phyloP scores from a whole-genome alignment of 2,329 filamentous ascomycete genomes.

The Aspergillus sp. region DNA sequence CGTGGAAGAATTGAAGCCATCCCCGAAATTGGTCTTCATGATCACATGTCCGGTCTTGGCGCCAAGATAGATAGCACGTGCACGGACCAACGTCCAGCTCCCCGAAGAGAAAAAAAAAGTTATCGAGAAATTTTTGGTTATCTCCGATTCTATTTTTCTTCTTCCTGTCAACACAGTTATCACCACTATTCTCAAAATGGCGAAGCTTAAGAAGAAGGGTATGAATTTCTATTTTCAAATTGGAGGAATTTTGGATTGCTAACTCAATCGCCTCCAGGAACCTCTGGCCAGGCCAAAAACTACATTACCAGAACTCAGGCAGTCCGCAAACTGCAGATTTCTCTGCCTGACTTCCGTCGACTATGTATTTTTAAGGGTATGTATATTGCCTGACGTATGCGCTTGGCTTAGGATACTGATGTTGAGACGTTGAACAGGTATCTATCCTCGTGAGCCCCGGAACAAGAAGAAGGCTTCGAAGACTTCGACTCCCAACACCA shows the following conservation, averaged over 20 bases:
- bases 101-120: conserved; percentile 26
- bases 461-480: conserved; percentile 97
- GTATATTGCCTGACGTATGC: neutral
- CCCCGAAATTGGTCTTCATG: neutral
- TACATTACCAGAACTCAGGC: conserved; percentile 96
- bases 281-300: conserved; percentile 91
- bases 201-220: conserved; percentile 84
- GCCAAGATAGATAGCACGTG: neutral
- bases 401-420: neutral
- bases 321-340: conserved; percentile 95
- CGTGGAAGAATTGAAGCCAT: conserved; percentile 6
- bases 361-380: conserved; percentile 96
- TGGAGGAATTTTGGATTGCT: neutral
- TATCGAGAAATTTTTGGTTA: conserved; percentile 33
- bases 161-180: conserved; percentile 9
- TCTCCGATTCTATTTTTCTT: conserved; percentile 21
- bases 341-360: conserved; percentile 91
- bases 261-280: conserved; percentile 44
- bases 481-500: conserved; percentile 81
- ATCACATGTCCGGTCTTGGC: neutral
- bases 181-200: conserved; percentile 49
- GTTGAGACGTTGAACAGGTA: conserved; percentile 46
- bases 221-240: conserved; percentile 13
- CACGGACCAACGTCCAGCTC: conserved; percentile 5
- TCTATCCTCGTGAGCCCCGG: conserved; percentile 93